Evolutionary conservation across 495 filamentous ascomycete species (phyloP).

Genomic region (Aspergillus nanangensis): DNA sequence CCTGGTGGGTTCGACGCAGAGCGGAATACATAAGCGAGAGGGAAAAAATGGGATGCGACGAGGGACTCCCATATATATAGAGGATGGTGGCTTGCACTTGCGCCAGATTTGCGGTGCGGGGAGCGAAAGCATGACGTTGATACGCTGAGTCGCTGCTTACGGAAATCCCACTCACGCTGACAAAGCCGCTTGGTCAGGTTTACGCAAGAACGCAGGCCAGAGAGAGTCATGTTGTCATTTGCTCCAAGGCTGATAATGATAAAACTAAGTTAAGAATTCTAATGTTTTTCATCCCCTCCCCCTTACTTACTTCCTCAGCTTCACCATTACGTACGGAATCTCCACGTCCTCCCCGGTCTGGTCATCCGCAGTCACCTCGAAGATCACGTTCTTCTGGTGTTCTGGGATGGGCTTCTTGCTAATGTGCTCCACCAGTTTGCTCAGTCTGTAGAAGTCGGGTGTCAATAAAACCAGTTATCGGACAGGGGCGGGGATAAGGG

Average conservation of each 20-base stretch:
- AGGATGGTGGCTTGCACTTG: not conserved
- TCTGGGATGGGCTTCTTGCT: conserved; percentile 87
- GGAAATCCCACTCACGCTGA: conserved; percentile 4
- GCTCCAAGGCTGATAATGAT: no score
- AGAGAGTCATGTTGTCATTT: no score
- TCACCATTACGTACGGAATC: conserved; percentile 94
- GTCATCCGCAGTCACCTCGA: conserved; percentile 94
- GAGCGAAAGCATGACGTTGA: conserved; percentile 23
- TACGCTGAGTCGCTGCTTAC: conserved; percentile 23
- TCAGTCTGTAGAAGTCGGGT: conserved; percentile 53
- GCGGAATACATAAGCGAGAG: conserved; percentile 25
- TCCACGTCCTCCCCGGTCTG: conserved; percentile 90
- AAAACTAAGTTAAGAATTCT: no score
- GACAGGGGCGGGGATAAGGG: not conserved
- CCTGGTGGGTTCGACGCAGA: conserved; percentile 18
- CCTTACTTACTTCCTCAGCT: conserved; percentile 44
- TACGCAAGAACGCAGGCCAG: no score
- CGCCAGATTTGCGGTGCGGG: no score
- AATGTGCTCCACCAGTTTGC: conserved; percentile 80
- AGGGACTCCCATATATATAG: not conserved
- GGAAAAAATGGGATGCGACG: not conserved
- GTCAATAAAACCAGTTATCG: conserved; percentile 4
- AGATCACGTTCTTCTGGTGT: conserved; percentile 93
- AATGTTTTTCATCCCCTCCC: no score
- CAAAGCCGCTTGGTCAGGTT: conserved; percentile 16